Evolutionary conservation across 2,329 filamentous ascomycete species (phyloP).

Genomic region (Penicillium paneum): DNA sequence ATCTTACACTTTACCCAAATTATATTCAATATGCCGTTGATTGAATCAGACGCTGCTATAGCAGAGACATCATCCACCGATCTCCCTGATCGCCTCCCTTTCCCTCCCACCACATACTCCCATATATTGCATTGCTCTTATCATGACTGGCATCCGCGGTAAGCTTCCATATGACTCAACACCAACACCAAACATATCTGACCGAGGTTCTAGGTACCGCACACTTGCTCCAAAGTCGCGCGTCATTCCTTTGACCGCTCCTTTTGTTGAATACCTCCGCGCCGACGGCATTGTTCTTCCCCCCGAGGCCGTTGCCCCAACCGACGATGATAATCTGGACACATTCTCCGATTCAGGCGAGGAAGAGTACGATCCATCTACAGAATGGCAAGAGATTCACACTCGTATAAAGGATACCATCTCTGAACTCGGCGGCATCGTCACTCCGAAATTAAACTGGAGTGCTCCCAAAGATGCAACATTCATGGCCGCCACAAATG

Average conservation of each 20-base stretch:
- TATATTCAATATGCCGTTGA: slow-evolving; percentile 27
- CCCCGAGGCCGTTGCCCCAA: slow-evolving; percentile 38
- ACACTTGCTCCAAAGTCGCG: slow-evolving; percentile 79
- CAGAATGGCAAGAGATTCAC: slow-evolving; percentile 68
- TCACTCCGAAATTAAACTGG: slow-evolving; percentile 95
- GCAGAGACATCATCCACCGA: slow-evolving; percentile 17
- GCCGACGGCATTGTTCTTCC: slow-evolving; percentile 88
- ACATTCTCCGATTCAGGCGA: slow-evolving; percentile 54
- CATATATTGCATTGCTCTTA: slow-evolving; percentile 96
- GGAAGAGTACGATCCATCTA: slow-evolving; percentile 55
- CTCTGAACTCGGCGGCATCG: slow-evolving; percentile 74
- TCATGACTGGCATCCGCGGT: slow-evolving; percentile 83
- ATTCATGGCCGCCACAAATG: slow-evolving; percentile 85
- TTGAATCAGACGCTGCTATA: slow-evolving; percentile 22
- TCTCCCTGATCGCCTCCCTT: slow-evolving; percentile 53
- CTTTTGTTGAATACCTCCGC: slow-evolving; percentile 81
- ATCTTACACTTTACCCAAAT: neutral
- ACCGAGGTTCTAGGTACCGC: slow-evolving; percentile 60
- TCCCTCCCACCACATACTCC: slow-evolving; percentile 77
- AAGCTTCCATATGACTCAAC: slow-evolving; percentile 21
- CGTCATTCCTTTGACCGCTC: slow-evolving; percentile 70
- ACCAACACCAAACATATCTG: neutral
- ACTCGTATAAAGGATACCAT: slow-evolving; percentile 73
- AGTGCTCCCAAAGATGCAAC: slow-evolving; percentile 93
- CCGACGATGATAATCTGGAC: slow-evolving; percentile 50